Percentiles rank a stretch among this genome's conserved stretches.
Evolutionary conservation across 208 protist species (phyloP).

Genomic region (Wallacemonas rigidus): DNA sequence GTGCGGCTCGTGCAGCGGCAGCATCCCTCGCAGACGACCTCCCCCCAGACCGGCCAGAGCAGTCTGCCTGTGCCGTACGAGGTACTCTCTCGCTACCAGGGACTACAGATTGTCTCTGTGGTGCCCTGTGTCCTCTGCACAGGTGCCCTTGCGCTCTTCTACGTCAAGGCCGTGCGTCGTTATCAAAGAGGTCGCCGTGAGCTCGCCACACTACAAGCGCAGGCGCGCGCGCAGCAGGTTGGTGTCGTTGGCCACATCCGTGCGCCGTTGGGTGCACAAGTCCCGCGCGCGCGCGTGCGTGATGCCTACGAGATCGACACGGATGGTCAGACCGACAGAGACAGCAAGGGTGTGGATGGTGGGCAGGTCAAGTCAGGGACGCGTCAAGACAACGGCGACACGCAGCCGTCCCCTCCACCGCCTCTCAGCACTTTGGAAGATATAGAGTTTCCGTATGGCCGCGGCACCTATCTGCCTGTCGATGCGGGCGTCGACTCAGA

Average conservation of each 20-base stretch:
- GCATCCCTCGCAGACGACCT: background rate
- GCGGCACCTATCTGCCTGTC: background rate
- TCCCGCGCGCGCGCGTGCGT: slow-evolving; percentile 1
- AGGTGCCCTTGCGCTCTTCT: background rate
- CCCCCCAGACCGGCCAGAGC: background rate
- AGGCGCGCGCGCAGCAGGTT: background rate
- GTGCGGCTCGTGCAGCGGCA: background rate
- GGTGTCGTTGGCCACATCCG: slow-evolving; percentile 7
- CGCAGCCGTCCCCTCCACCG: too few relatives aligned
- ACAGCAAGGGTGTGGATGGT: too few relatives aligned
- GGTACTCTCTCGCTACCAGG: background rate
- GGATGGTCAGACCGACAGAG: background rate
- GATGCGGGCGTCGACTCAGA: background rate
- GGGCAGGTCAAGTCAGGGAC: too few relatives aligned
- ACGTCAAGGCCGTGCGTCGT: background rate
- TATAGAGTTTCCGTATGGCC: slow-evolving; percentile 7
- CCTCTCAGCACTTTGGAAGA: background rate
- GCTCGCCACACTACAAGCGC: background rate
- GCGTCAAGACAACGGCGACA: too few relatives aligned
- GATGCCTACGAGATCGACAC: background rate
- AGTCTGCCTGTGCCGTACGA: background rate
- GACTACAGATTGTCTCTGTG: background rate
- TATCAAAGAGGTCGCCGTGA: background rate
- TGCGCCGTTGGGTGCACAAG: slow-evolving; percentile 1
- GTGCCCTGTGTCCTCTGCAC: background rate